A percentile compares a stretch with the other conserved stretches of the same genome.
These are phyloP conservation scores for Oxyria digyna DNA, from an alignment of 148 eudicot genomes.

Conservation along the genomic window DNA sequence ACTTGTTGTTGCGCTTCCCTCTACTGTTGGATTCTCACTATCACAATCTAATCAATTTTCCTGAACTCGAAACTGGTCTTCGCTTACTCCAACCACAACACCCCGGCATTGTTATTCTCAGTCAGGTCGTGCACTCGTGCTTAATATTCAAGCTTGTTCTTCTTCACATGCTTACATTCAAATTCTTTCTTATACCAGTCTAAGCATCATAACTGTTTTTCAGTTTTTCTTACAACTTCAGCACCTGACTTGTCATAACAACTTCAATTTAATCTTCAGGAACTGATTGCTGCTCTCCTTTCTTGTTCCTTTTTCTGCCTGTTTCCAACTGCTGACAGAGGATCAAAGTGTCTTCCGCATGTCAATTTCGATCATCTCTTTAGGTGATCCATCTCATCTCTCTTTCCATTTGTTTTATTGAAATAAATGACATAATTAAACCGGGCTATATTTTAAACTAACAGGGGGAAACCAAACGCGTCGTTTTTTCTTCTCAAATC, in stretches of 20 bases:
- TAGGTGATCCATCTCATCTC: constrained; percentile 46
- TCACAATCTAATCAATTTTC: constrained; percentile 29
- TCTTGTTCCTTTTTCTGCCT: constrained; percentile 87
- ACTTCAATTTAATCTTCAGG: constrained; percentile 33
- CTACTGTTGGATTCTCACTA: constrained; percentile 60
- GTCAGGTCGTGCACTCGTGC: constrained; percentile 44
- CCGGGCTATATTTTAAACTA: too few species aligned
- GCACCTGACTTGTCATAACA: neutral
- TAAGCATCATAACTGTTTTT: neutral
- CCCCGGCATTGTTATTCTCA: constrained; percentile 63
- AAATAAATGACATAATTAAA: too few species aligned
- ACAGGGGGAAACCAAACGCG: neutral
- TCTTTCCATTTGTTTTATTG: neutral
- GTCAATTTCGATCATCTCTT: constrained; percentile 91
- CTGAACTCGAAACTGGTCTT: constrained; percentile 49
- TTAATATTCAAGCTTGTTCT: too few species aligned
- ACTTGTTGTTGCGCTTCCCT: constrained; percentile 50
- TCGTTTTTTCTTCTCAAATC: neutral
- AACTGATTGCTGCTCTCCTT: constrained; percentile 82
- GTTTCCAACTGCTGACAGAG: constrained; percentile 62
- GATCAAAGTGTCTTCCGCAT: constrained; percentile 61
- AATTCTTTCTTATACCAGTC: neutral
- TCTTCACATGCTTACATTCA: neutral
- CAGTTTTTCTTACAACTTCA: neutral
- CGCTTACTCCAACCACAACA: constrained; percentile 68